Evolutionary conservation across 2,329 filamentous ascomycete genomes (phyloP).

Genomic region (Shiraia sp.): DNA sequence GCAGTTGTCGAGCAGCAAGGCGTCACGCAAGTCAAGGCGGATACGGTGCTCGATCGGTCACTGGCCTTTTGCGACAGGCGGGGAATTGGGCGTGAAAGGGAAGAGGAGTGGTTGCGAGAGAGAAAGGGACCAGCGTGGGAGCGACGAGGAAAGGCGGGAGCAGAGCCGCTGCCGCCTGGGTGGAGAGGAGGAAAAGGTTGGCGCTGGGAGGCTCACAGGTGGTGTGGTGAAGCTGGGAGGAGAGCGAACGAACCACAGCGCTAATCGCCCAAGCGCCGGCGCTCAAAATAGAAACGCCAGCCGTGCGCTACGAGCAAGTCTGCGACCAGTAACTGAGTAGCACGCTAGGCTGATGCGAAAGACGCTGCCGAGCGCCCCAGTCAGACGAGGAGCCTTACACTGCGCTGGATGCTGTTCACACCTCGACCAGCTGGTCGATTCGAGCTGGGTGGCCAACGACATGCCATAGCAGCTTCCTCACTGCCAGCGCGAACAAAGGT

Average conservation of each 20-base stretch:
- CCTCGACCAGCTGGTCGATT: too few species aligned
- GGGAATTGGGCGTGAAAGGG: slow-evolving; percentile 12
- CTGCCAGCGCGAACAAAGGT: too few species aligned
- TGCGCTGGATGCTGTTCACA: too few species aligned
- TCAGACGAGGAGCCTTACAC: too few species aligned
- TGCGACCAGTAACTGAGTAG: slow-evolving; percentile 18
- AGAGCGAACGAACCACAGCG: slow-evolving; percentile 22
- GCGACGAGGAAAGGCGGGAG: too few species aligned
- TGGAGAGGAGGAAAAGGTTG: slow-evolving; percentile 5
- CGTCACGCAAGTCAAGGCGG: too few species aligned
- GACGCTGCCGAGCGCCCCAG: slow-evolving; percentile 1
- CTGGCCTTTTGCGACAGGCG: too few species aligned
- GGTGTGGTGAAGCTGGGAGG: slow-evolving; percentile 26
- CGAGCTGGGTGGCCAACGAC: too few species aligned
- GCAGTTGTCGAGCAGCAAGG: slow-evolving; percentile 24
- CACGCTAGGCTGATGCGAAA: slow-evolving; percentile 5
- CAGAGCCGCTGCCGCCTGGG: slow-evolving; percentile 28
- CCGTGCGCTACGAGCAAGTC: slow-evolving; percentile 7
- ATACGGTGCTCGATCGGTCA: too few species aligned
- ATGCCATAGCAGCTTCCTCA: too few species aligned
- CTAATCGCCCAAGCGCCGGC: slow-evolving; percentile 13
- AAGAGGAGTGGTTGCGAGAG: slow-evolving; percentile 21
- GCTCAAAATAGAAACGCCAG: slow-evolving; percentile 11
- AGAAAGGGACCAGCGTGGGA: neutral
- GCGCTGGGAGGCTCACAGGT: slow-evolving; percentile 1